A percentile compares a stretch with the other conserved stretches of the same genome.
phyloP scores from a whole-genome alignment of 352 stramenopile species.

The Elongisporangium anandrum region DNA sequence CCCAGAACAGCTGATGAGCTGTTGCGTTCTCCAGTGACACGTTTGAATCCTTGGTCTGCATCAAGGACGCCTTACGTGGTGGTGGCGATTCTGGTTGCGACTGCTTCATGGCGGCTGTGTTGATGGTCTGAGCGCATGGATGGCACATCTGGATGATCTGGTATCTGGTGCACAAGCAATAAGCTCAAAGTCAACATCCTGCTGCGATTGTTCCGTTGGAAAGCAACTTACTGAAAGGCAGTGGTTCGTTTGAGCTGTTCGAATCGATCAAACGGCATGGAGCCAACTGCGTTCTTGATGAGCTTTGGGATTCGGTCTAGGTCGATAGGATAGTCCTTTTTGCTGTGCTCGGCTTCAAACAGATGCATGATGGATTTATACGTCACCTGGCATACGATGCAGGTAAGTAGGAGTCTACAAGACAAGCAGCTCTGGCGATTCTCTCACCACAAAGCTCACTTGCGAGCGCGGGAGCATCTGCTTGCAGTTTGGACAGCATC shows the following conservation, averaged over 20 bases:
- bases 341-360: constrained; percentile 15
- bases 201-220: not conserved
- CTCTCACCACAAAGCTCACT: constrained; percentile 38
- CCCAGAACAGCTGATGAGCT: constrained; percentile 35
- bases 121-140: constrained; percentile 25
- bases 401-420: not conserved
- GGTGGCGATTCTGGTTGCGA: constrained; percentile 1
- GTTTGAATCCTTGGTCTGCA: not conserved
- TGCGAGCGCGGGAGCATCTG: constrained; percentile 27
- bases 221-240: constrained; percentile 30
- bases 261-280: constrained; percentile 28
- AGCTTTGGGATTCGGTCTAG: constrained; percentile 20
- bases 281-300: constrained; percentile 25
- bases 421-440: not conserved
- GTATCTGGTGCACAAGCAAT: constrained; percentile 17
- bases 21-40: not conserved
- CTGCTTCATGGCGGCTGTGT: constrained; percentile 2
- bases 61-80: not conserved
- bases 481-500: constrained; percentile 36
- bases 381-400: constrained; percentile 16
- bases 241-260: constrained; percentile 35
- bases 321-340: constrained; percentile 9
- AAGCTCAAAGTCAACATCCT: not conserved
- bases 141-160: constrained; percentile 41
- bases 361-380: constrained; percentile 40